Percentiles rank a stretch among this genome's conserved stretches.
These are phyloP conservation scores for Cordyceps militaris DNA, from an alignment of 2,329 filamentous ascomycete genomes.

Conservation along the genomic window DNA sequence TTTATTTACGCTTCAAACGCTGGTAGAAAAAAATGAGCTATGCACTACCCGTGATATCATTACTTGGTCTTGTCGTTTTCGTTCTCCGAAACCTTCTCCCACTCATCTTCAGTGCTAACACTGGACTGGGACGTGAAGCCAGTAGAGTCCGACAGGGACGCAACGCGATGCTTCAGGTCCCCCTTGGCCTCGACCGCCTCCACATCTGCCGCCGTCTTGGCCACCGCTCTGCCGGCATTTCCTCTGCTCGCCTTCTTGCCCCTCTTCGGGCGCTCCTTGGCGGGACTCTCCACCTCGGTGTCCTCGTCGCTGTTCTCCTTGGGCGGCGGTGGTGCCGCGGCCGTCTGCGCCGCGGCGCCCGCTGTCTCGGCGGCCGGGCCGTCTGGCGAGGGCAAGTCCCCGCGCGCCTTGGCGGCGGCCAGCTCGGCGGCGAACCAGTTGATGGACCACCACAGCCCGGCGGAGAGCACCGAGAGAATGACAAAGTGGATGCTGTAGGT, in stretches of 20 bases:
- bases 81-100: slow-evolving; percentile 85
- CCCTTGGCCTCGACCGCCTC: slow-evolving; percentile 35
- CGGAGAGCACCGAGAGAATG: slow-evolving; percentile 71
- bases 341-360: slow-evolving; percentile 10
- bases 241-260: slow-evolving; percentile 14
- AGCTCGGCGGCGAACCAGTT: slow-evolving; percentile 89
- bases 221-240: slow-evolving; percentile 13
- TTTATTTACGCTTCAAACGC: neutral
- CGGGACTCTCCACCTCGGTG: slow-evolving; percentile 37
- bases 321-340: neutral
- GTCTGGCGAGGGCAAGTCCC: slow-evolving; percentile 17
- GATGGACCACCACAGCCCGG: slow-evolving; percentile 82
- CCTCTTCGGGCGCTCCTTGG: slow-evolving; percentile 15
- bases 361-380: neutral
- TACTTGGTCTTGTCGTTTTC: slow-evolving; percentile 55
- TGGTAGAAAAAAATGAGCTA: neutral
- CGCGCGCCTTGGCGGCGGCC: slow-evolving; percentile 34
- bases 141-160: slow-evolving; percentile 26
- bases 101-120: slow-evolving; percentile 86
- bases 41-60: slow-evolving; percentile 18
- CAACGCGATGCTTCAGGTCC: slow-evolving; percentile 44
- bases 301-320: slow-evolving; percentile 32
- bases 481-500: slow-evolving; percentile 88
- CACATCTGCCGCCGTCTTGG: slow-evolving; percentile 27
- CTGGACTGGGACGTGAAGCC: slow-evolving; percentile 41